phyloP scores from a whole-genome alignment of 106 monocot species.

The Apostasia ramifera region DNA sequence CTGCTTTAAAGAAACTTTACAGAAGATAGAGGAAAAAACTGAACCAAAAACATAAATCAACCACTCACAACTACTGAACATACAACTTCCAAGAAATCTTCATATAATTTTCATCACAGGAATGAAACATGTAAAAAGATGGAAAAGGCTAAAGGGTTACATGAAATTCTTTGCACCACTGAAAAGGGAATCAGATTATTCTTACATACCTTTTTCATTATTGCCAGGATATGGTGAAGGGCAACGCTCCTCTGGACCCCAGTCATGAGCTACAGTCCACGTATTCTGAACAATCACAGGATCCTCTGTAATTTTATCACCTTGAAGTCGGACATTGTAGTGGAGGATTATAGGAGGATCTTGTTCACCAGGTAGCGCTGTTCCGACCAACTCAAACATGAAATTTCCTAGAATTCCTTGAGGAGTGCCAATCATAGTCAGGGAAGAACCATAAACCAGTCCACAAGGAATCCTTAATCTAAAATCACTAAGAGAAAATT shows the following conservation, averaged over 20 bases:
- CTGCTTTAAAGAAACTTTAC: no score
- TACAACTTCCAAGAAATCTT: no score
- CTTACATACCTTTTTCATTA: conserved; percentile 44
- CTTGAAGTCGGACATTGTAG: conserved; percentile 81
- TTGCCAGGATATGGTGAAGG: conserved; percentile 44
- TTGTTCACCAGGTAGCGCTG: conserved; percentile 74
- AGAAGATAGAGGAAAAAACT: no score
- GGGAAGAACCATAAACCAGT: conserved; percentile 82
- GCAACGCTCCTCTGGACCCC: conserved; percentile 94
- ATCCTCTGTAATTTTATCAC: conserved; percentile 88
- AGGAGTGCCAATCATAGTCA: conserved; percentile 87
- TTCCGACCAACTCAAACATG: conserved; percentile 62
- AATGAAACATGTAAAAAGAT: no score
- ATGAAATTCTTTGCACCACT: no score
- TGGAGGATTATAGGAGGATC: conserved; percentile 83
- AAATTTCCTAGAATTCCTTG: conserved; percentile 75
- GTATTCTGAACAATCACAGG: conserved; percentile 97
- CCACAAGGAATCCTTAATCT: conserved; percentile 91
- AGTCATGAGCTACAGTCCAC: conserved; percentile 74
- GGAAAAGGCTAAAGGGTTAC: no score
- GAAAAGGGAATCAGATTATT: no score
- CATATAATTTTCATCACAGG: no score
- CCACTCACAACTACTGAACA: no score
- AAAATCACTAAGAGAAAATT: conserved; percentile 24
- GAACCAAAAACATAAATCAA: no score